Base-by-base conservation (phyloP, 371 early-diverging fungal species). In the Saksenaea vasiformis region DNA sequence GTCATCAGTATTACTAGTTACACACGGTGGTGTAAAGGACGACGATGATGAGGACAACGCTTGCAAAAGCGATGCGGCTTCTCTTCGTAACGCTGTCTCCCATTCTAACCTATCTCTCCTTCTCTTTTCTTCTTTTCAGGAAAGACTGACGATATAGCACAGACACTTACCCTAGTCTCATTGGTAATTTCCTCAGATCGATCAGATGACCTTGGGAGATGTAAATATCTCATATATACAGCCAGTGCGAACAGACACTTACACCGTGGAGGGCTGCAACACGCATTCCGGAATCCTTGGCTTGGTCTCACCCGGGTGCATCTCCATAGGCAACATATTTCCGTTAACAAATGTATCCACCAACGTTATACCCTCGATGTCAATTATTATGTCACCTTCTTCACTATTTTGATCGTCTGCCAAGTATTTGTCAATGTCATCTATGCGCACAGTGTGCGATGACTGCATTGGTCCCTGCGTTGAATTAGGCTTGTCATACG, bases 201-300 rank as follows among this genome's bases (percentile, higher is more conserved):
- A 10, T 5, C 1, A 22, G 10, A 0, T 47, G n/a, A 22, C 47
- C 47, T 47, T 47, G 47, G 10, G 22, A 19, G 10, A 10, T 47
- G 47, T 47, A 47, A 47, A 47, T 47, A 4, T 10, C 10, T 26
- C 19, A 22, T 22, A 19, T 19, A 47, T 19, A 47, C 22, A 9
- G 3, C 22, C 10, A 19, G 3, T 11, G 22, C 22, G 15, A 22
- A 10, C 4, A 22, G 0, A 19, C 4, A 47, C 47, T 47, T 47
- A 47, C 47, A 7, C 47, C 4, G 47, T 22, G 5, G 47, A 47
- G n/a, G 47, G 22, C 22, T 47, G 47, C 5, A 78, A 55, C 4
- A 76, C 66, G 59, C 76, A 79, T 26, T 56, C 68, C 2, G 80
- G 80, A 43, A 76, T 79, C n/a, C 66, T 54, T 13, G 70, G 66